phyloP scores from a whole-genome alignment of 2,329 filamentous ascomycete species.

The Acarospora socialis region DNA sequence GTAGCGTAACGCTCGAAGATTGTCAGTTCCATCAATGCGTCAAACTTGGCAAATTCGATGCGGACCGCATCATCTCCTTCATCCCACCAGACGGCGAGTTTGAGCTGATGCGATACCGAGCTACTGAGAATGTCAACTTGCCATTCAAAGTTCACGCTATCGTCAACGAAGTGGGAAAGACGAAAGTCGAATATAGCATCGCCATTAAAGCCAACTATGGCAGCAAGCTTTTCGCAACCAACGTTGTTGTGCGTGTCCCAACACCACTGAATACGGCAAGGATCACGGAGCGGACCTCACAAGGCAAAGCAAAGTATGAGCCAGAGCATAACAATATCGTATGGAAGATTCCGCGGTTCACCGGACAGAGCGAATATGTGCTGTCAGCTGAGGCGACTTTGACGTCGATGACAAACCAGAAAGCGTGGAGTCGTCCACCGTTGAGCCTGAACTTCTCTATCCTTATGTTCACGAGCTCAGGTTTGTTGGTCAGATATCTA shows the following conservation, averaged over 20 bases:
- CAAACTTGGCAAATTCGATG: slow-evolving; percentile 91
- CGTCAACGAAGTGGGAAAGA: slow-evolving; percentile 91
- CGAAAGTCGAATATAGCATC: slow-evolving; percentile 97
- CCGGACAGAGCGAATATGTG: slow-evolving; percentile 92
- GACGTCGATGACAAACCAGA: slow-evolving; percentile 95
- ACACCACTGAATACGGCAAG: slow-evolving; percentile 92
- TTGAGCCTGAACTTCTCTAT: slow-evolving; percentile 83
- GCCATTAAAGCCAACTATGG: slow-evolving; percentile 96
- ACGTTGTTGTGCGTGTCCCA: slow-evolving; percentile 85
- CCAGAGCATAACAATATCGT: slow-evolving; percentile 96
- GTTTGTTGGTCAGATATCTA: slow-evolving; percentile 79
- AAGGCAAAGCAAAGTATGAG: slow-evolving; percentile 97
- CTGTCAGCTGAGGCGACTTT: slow-evolving; percentile 84
- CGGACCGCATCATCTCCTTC: slow-evolving; percentile 91
- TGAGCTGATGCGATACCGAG: slow-evolving; percentile 95
- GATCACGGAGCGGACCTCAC: slow-evolving; percentile 81
- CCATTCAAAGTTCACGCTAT: slow-evolving; percentile 99
- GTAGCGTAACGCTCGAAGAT: slow-evolving; percentile 89
- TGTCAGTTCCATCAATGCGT: slow-evolving; percentile 99
- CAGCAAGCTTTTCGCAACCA: slow-evolving; percentile 90
- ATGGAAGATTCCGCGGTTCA: slow-evolving; percentile 98
- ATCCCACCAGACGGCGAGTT: slow-evolving; percentile 95
- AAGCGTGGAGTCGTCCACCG: slow-evolving; percentile 88
- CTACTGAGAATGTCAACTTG: slow-evolving; percentile 95
- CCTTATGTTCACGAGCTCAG: slow-evolving; percentile 96